phyloP scores from a whole-genome alignment of 2,329 filamentous ascomycete species.

The Albophoma yamanashiensis region DNA sequence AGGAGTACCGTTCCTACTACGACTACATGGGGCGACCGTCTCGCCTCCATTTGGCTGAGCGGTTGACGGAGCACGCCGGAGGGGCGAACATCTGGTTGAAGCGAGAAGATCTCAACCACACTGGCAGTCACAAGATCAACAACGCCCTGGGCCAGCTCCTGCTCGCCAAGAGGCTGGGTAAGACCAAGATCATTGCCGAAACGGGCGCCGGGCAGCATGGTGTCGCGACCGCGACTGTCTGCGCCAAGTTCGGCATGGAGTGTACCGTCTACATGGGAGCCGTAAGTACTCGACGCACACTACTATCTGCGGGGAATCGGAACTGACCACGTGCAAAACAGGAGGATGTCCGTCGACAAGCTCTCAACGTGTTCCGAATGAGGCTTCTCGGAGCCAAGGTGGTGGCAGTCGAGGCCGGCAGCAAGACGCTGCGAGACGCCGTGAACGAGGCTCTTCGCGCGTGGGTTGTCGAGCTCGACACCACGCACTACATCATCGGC shows the following conservation, averaged over 20 bases:
- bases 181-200: slow-evolving; percentile 96
- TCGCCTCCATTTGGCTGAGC: slow-evolving; percentile 78
- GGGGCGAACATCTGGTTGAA: slow-evolving; percentile 97
- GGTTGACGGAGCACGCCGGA: slow-evolving; percentile 78
- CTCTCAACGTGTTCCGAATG: slow-evolving; percentile 97
- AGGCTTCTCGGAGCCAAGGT: slow-evolving; percentile 90
- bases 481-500: slow-evolving; percentile 96
- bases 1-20: slow-evolving; percentile 92
- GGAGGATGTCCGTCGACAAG: slow-evolving; percentile 92
- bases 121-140: slow-evolving; percentile 98
- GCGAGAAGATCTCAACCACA: slow-evolving; percentile 95
- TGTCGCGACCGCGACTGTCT: slow-evolving; percentile 94
- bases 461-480: slow-evolving; percentile 88
- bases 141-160: slow-evolving; percentile 92
- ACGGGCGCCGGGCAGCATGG: slow-evolving; percentile 96
- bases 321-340: slow-evolving; percentile 15
- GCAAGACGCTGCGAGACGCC: slow-evolving; percentile 70
- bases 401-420: slow-evolving; percentile 84
- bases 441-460: slow-evolving; percentile 92
- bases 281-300: slow-evolving; percentile 20
- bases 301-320: neutral
- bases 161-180: slow-evolving; percentile 74
- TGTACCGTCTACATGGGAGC: slow-evolving; percentile 98
- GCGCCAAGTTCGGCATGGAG: slow-evolving; percentile 96
- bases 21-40: slow-evolving; percentile 95